Percentiles rank a stretch among this genome's conserved stretches.
These are phyloP conservation scores for Lactuca saligna DNA, from an alignment of 129 eudicot species.

Conservation along the genomic window DNA sequence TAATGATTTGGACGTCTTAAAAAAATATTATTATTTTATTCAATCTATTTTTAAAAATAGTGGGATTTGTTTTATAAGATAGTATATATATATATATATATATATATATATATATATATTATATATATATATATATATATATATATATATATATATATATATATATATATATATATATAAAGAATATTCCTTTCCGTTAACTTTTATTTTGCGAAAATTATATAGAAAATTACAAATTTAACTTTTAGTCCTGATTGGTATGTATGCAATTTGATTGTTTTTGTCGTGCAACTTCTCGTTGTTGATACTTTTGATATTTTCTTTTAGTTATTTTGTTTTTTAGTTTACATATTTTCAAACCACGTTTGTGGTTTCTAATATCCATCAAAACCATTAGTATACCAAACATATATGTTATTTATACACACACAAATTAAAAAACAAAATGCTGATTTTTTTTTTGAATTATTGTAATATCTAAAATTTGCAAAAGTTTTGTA, in stretches of 20 bases:
- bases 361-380: not conserved
- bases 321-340: not conserved
- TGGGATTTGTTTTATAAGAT: no score
- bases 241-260: not conserved
- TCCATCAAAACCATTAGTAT: not conserved
- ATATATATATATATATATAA: no score
- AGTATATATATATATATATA: no score
- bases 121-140: no score
- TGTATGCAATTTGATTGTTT: slow-evolving; percentile 12
- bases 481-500: not conserved
- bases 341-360: slow-evolving; percentile 5
- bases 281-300: not conserved
- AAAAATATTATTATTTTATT: no score
- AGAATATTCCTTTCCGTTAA: not conserved
- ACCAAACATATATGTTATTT: not conserved
- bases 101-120: no score
- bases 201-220: not conserved
- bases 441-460: not conserved
- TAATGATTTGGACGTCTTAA: no score
- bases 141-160: no score
- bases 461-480: not conserved
- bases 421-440: not conserved
- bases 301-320: slow-evolving; percentile 1
- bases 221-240: slow-evolving; percentile 4
- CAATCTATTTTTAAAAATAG: no score